Evolutionary conservation across 2,329 filamentous ascomycete species (phyloP).

Genomic region (Aulographum hederae): DNA sequence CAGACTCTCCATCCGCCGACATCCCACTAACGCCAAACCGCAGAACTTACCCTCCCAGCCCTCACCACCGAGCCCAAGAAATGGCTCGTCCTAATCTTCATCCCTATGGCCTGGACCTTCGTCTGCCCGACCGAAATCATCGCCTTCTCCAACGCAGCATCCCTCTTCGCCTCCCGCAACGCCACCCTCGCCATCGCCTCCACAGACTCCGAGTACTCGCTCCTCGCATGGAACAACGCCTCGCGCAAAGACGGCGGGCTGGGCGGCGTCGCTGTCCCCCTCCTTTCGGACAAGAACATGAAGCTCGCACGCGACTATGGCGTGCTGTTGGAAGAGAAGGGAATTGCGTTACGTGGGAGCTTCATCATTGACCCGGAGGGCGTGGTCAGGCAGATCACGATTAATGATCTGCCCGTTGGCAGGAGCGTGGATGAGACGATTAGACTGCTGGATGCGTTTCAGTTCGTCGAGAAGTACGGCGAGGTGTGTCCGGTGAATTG

Average conservation of each 20-base stretch:
- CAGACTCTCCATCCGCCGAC: conserved; percentile 9
- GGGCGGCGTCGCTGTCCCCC: conserved; percentile 40
- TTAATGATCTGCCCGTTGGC: conserved; percentile 48
- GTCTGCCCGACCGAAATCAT: conserved; percentile 26
- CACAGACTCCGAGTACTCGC: conserved; percentile 41
- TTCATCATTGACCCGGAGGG: conserved; percentile 51
- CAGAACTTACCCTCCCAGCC: too few relatives aligned
- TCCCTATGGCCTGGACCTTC: conserved; percentile 51
- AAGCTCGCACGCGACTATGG: conserved; percentile 42
- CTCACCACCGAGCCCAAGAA: conserved; percentile 25
- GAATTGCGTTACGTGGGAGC: conserved; percentile 42
- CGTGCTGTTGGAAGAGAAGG: conserved; percentile 45
- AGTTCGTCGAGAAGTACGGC: conserved; percentile 24
- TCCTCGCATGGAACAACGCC: conserved; percentile 39
- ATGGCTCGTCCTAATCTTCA: conserved; percentile 48
- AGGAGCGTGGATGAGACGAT: conserved; percentile 46
- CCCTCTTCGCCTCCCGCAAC: conserved; percentile 13
- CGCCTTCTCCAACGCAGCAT: conserved; percentile 1
- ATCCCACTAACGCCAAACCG: conserved; percentile 17
- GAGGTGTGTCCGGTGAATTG: conserved; percentile 25
- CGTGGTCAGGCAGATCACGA: conserved; percentile 39
- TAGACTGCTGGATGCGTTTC: conserved; percentile 34
- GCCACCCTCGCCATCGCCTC: conserved; percentile 41
- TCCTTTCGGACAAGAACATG: conserved; percentile 44
- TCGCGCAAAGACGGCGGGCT: conserved; percentile 43